phyloP scores from a whole-genome alignment of 2,329 filamentous ascomycete species.

The Pseudohalonectria lignicola region DNA sequence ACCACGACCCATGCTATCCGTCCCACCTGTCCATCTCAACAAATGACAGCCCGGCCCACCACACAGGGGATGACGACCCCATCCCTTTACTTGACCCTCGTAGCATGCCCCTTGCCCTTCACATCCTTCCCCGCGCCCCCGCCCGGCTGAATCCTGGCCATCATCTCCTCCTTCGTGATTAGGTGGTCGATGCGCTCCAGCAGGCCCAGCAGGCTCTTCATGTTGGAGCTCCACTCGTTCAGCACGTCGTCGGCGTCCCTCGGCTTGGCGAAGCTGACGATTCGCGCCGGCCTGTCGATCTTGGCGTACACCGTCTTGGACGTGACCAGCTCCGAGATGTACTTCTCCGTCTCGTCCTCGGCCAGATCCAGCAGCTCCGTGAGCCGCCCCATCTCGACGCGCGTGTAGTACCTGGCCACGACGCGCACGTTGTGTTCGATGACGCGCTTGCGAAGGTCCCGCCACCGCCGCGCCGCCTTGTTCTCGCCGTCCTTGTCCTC shows the following conservation, averaged over 20 bases:
- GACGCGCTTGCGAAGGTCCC: slow-evolving; percentile 92
- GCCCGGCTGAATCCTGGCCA: slow-evolving; percentile 82
- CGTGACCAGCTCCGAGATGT: slow-evolving; percentile 93
- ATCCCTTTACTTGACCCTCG: slow-evolving; percentile 2
- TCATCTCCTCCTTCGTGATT: slow-evolving; percentile 99
- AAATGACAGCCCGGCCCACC: too few species aligned
- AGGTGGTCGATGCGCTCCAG: slow-evolving; percentile 87
- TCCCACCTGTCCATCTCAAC: too few species aligned
- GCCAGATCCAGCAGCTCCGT: slow-evolving; percentile 85
- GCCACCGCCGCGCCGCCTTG: slow-evolving; percentile 79
- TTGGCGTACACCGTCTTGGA: slow-evolving; percentile 97
- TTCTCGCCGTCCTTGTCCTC: slow-evolving; percentile 51
- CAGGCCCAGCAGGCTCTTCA: slow-evolving; percentile 58
- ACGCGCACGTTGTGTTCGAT: slow-evolving; percentile 99
- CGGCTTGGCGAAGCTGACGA: slow-evolving; percentile 92
- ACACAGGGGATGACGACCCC: too few species aligned
- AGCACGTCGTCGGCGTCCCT: slow-evolving; percentile 90
- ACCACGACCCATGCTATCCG: too few species aligned
- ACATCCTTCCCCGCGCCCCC: slow-evolving; percentile 23
- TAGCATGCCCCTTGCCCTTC: slow-evolving; percentile 19
- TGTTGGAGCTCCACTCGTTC: slow-evolving; percentile 98
- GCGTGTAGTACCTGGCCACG: slow-evolving; percentile 96
- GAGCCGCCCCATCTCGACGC: slow-evolving; percentile 83
- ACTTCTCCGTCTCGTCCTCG: slow-evolving; percentile 96
- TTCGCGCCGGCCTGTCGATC: slow-evolving; percentile 84